Evolutionary conservation across 2,329 filamentous ascomycete species (phyloP).

Genomic region (Claviceps arundinis): DNA sequence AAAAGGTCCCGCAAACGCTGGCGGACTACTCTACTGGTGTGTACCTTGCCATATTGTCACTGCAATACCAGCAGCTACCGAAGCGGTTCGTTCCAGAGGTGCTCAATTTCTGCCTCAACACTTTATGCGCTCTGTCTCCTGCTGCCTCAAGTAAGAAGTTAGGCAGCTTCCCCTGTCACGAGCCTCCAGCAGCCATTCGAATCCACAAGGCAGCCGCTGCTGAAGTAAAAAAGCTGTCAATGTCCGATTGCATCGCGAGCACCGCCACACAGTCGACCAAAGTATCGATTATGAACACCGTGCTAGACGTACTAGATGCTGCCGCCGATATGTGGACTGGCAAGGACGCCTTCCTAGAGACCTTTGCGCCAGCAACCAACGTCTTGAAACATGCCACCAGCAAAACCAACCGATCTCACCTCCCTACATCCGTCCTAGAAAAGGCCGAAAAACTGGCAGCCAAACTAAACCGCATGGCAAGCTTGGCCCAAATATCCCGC

Average conservation of each 20-base stretch:
- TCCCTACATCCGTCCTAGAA: slow-evolving; percentile 31
- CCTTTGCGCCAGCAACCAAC: slow-evolving; percentile 52
- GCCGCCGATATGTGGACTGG: slow-evolving; percentile 61
- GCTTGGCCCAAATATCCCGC: slow-evolving; percentile 50
- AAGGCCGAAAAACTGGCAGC: slow-evolving; percentile 27
- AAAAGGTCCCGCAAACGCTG: slow-evolving; percentile 54
- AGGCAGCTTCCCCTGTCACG: slow-evolving; percentile 49
- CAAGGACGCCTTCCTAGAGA: slow-evolving; percentile 65
- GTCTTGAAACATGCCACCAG: slow-evolving; percentile 49
- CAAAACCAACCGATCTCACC: slow-evolving; percentile 34
- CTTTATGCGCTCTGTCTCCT: slow-evolving; percentile 54
- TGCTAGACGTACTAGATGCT: slow-evolving; percentile 50
- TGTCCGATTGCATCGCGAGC: slow-evolving; percentile 40
- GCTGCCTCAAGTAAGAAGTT: slow-evolving; percentile 29
- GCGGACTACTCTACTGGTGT: slow-evolving; percentile 59
- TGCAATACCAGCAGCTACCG: slow-evolving; percentile 73
- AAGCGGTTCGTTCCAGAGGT: slow-evolving; percentile 86
- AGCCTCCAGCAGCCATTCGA: slow-evolving; percentile 37
- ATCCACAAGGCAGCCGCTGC: slow-evolving; percentile 29
- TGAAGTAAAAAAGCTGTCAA: slow-evolving; percentile 38
- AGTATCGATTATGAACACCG: slow-evolving; percentile 46
- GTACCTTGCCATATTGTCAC: slow-evolving; percentile 63
- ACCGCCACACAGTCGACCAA: slow-evolving; percentile 31
- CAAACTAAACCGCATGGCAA: slow-evolving; percentile 41
- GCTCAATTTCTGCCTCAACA: slow-evolving; percentile 67